These are phyloP conservation scores for Papiliotrema nemorosa DNA, from an alignment of 1,284 basidiomycete genomes.

Conservation along the genomic window DNA sequence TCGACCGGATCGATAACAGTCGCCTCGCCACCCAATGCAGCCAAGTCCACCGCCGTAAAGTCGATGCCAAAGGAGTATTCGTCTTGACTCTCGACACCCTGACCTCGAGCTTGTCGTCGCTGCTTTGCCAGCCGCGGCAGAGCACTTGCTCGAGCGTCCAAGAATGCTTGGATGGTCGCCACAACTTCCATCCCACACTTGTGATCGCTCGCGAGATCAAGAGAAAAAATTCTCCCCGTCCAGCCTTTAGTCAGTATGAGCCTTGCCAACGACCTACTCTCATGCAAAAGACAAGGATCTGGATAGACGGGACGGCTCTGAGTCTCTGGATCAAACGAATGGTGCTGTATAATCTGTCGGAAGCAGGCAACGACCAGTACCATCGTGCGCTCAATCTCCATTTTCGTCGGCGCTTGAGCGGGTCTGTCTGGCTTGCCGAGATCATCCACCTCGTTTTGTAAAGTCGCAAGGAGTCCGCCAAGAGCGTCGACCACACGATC, in stretches of 20 bases:
- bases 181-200: conserved; percentile 60
- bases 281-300: conserved; percentile 60
- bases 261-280: conserved; percentile 53
- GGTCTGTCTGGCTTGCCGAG: conserved; percentile 13
- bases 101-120: conserved; percentile 37
- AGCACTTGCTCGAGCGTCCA: conserved; percentile 59
- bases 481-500: conserved; percentile 50
- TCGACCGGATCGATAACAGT: conserved; percentile 26
- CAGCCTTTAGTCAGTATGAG: conserved; percentile 54
- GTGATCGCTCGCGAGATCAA: conserved; percentile 53
- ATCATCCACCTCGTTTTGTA: conserved; percentile 59
- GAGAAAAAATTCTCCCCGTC: conserved; percentile 60
- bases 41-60: conserved; percentile 35
- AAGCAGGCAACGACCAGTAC: conserved; percentile 62
- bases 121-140: conserved; percentile 55
- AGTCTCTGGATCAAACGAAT: conserved; percentile 48
- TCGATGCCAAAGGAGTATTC: conserved; percentile 49
- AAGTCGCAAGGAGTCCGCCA: conserved; percentile 61
- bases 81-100: conserved; percentile 67
- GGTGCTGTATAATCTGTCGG: conserved; percentile 59
- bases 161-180: conserved; percentile 61
- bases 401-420: conserved; percentile 17
- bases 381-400: conserved; percentile 45
- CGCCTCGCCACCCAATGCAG: conserved; percentile 37
- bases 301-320: conserved; percentile 56